Conservation (phyloP, 345 rosid genomes). For the Boechera stricta region DNA sequence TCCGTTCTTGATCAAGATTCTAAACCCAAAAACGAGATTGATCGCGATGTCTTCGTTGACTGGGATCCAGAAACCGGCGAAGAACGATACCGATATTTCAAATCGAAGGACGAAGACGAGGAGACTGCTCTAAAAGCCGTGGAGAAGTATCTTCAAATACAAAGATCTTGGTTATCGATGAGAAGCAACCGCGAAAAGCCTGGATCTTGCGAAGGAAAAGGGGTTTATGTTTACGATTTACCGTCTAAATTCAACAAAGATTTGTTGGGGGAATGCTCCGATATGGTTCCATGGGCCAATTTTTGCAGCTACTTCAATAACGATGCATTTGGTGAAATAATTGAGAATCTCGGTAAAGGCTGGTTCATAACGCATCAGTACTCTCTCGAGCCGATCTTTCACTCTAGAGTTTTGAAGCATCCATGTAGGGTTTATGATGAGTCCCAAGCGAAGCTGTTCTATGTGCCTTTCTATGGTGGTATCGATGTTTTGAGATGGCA, state of each 20-base stretch:
- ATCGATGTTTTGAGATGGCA: conserved; percentile 88
- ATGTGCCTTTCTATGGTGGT: conserved; percentile 85
- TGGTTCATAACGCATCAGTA: conserved; percentile 83
- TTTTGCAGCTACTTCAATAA: conserved; percentile 67
- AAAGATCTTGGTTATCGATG: conserved; percentile 56
- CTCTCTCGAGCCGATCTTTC: conserved; percentile 79
- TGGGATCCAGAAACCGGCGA: conserved; percentile 45
- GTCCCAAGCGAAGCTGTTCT: conserved; percentile 70
- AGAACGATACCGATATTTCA: conserved; percentile 34
- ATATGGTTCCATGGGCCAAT: conserved; percentile 76
- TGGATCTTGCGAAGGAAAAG: conserved; percentile 60
- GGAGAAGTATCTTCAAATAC: conserved; percentile 56
- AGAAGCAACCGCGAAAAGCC: conserved; percentile 11
- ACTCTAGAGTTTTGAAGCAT: conserved; percentile 70
- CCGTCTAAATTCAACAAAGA: conserved; percentile 86
- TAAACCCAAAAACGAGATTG: conserved; percentile 1
- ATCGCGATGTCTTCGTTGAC: background rate
- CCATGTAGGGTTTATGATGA: conserved; percentile 76
- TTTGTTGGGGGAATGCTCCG: conserved; percentile 69
- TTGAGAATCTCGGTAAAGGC: conserved; percentile 63
- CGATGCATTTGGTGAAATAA: conserved; percentile 63
- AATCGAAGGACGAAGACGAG: conserved; percentile 44
- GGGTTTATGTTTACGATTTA: conserved; percentile 73
- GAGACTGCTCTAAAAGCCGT: conserved; percentile 51
- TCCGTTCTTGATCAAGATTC: conserved; percentile 27